Evolutionary conservation across 495 filamentous ascomycete genomes (phyloP).

Genomic region (Penicillium psychrofluorescens): DNA sequence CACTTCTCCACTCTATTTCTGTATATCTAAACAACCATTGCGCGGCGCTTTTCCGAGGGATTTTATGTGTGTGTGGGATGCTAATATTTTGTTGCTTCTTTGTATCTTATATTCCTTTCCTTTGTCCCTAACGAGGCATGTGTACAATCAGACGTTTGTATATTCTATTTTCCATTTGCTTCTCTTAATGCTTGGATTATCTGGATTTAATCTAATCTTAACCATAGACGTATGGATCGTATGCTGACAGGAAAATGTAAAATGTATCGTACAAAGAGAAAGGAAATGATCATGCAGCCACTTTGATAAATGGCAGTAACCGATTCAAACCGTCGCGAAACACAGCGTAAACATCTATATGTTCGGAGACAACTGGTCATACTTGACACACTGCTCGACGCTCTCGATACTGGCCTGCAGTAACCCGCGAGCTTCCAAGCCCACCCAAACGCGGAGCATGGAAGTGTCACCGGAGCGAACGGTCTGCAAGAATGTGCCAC

Average conservation of each 20-base stretch:
- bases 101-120: conserved; percentile 6
- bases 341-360: conserved; percentile 36
- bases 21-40: conserved; percentile 20
- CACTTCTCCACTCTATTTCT: conserved; percentile 22
- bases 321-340: too few relatives aligned
- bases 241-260: too few relatives aligned
- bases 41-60: conserved; percentile 15
- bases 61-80: conserved; percentile 2
- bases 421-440: conserved; percentile 79
- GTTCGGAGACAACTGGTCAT: conserved; percentile 76
- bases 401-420: conserved; percentile 83
- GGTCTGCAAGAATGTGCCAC: conserved; percentile 39
- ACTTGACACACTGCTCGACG: conserved; percentile 79
- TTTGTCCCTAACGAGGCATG: too few relatives aligned
- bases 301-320: too few relatives aligned
- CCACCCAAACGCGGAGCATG: conserved; percentile 94
- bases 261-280: too few relatives aligned
- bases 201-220: too few relatives aligned
- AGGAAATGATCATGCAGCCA: too few relatives aligned
- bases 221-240: too few relatives aligned
- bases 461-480: conserved; percentile 67
- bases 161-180: too few relatives aligned
- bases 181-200: too few relatives aligned
- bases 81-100: conserved; percentile 5
- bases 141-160: too few relatives aligned